phyloP scores from a whole-genome alignment of 108 stramenopile genomes.

The Nitzschia inconspicua region DNA sequence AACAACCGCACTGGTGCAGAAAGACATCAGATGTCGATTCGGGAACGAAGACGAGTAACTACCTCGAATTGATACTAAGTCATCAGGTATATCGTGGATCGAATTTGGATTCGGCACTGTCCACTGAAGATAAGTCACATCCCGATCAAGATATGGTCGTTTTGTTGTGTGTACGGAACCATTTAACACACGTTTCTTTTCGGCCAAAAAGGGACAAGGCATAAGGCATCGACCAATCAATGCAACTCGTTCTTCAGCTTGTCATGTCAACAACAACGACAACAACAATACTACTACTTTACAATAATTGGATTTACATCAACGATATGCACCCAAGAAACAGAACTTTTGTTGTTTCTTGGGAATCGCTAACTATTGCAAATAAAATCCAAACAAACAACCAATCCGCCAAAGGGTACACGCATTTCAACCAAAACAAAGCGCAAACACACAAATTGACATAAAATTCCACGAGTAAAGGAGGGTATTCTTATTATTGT shows the following conservation, averaged over 20 bases:
- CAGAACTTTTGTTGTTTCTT: too few species aligned
- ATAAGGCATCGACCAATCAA: conserved; percentile 63
- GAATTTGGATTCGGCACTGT: conserved; percentile 64
- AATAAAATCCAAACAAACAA: too few species aligned
- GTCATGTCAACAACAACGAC: conserved; percentile 2
- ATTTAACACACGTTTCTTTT: too few species aligned
- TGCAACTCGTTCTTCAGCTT: conserved; percentile 40
- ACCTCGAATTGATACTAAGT: conserved; percentile 23
- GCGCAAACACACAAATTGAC: too few species aligned
- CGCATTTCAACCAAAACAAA: too few species aligned
- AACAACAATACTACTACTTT: neutral
- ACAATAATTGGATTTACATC: conserved; percentile 32
- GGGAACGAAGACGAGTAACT: conserved; percentile 39
- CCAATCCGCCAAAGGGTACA: too few species aligned
- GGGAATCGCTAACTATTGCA: too few species aligned
- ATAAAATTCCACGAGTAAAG: too few species aligned
- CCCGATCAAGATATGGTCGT: conserved; percentile 70
- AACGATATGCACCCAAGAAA: conserved; percentile 28
- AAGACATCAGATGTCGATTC: too few species aligned
- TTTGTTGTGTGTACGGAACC: conserved; percentile 76
- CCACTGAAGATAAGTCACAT: conserved; percentile 60
- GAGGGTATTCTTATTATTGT: too few species aligned
- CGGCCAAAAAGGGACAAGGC: too few species aligned
- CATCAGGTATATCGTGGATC: conserved; percentile 31
- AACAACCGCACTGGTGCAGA: too few species aligned